These are phyloP conservation scores for Ophiostoma quercus DNA, from an alignment of 2,329 filamentous ascomycete genomes.

Conservation along the genomic window DNA sequence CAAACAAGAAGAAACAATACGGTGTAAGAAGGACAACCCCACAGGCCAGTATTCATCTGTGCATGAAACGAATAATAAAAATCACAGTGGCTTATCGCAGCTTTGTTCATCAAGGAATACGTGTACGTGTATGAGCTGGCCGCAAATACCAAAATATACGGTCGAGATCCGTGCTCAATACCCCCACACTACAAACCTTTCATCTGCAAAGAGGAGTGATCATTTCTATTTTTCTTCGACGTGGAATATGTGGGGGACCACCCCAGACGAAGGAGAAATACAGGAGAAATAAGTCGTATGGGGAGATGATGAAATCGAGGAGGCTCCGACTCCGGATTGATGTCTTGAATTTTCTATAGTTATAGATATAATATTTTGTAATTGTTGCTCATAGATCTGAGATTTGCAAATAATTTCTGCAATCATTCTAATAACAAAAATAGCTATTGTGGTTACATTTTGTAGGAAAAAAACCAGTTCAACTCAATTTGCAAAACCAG, in stretches of 20 bases:
- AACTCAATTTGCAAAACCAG: no score
- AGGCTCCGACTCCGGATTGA: background rate
- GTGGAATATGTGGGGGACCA: constrained; percentile 8
- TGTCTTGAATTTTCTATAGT: background rate
- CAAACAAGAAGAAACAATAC: background rate
- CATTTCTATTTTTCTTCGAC: background rate
- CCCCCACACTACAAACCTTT: background rate
- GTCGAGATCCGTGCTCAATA: background rate
- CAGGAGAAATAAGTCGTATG: background rate
- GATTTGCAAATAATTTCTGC: no score
- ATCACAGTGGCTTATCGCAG: background rate
- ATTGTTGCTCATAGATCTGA: no score
- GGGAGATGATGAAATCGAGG: background rate
- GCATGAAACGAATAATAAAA: background rate
- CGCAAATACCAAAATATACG: background rate
- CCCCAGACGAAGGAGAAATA: background rate
- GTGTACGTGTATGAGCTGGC: background rate
- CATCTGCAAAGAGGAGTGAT: background rate
- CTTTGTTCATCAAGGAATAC: background rate
- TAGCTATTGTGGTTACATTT: no score
- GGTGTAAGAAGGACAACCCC: background rate
- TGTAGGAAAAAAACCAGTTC: no score
- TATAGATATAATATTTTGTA: no score
- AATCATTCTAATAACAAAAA: no score
- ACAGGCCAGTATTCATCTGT: background rate